Evolutionary conservation across 768 basidiomycete species (phyloP), one percentile per base, ranked within the genome.

Genomic region (Leccinum aurantiacum): DNA sequence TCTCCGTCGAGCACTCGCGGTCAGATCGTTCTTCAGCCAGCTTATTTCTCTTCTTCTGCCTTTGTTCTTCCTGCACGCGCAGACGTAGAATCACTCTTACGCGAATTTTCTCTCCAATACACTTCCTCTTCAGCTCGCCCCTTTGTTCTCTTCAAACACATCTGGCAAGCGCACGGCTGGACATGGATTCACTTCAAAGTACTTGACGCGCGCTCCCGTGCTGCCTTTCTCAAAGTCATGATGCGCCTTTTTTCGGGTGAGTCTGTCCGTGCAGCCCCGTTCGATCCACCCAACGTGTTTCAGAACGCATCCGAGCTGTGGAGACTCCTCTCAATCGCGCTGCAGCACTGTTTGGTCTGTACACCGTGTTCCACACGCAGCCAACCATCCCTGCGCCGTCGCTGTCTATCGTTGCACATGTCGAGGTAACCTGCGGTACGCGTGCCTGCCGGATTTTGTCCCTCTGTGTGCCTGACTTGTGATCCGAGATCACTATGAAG

Each of bases 41-140:
- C 79, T 19, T 93, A 89, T 71, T 93, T 91, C 69, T 88, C 90
- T 0, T 92, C 90, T 3, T 89, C 89, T 0, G 67, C 88, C 24
- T 93, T 87, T 71, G 84, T 91, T 9, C 74, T 82, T 19, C 76
- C 84, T 14, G 77, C 90, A 22, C 82, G 88, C 3, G 80, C 84
- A 29, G 91, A 94, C 71, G 78, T 93, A 29, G 71, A 77, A 3
- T 67, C 65, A 3, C 80, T 94, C 24, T 71, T 86, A 3, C 67
- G 75, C n/a, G 64, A 72, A 10, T 93, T 83, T 63, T 72, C 80
- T 29, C 79, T 83, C n/a, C 75, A 75, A 37, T 86, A 83, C 65
- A 61, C 74, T 1, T 65, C 69, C 38, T 68, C 70, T 17, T 7
- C 65, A 65, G 33, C 0, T 31, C 70, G 72, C 54, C 89, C 91